Percentiles rank a stretch among this genome's conserved stretches.
phyloP scores from a whole-genome alignment of 192 early-diverging fungal genomes.

The Pilobolus umbonatus region DNA sequence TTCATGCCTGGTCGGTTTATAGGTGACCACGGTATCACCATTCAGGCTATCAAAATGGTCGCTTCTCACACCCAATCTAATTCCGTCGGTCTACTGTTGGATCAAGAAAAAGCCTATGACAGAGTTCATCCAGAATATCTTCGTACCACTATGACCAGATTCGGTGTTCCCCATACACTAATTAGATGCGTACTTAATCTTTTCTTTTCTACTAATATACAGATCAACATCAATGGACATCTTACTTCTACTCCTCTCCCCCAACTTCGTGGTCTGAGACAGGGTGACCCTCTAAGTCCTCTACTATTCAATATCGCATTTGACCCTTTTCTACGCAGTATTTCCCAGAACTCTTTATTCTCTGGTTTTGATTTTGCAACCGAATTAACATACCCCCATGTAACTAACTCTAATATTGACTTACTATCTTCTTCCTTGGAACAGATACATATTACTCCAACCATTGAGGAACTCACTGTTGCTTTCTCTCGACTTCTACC shows the following conservation, averaged over 20 bases:
- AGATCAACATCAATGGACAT: slow-evolving; percentile 23
- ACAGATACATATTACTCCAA: neutral
- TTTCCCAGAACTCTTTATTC: neutral
- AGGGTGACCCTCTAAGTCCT: slow-evolving; percentile 33
- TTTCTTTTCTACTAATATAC: slow-evolving; percentile 18
- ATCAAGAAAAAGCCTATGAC: slow-evolving; percentile 33
- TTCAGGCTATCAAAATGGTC: neutral
- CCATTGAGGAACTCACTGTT: too few species aligned
- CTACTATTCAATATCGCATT: slow-evolving; percentile 27
- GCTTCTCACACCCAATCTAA: neutral
- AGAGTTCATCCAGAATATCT: slow-evolving; percentile 23
- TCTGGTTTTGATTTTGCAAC: too few species aligned
- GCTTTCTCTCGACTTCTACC: too few species aligned
- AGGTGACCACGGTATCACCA: slow-evolving; percentile 15
- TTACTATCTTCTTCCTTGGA: too few species aligned
- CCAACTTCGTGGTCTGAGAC: slow-evolving; percentile 25
- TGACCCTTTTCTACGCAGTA: slow-evolving; percentile 18
- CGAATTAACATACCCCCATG: too few species aligned
- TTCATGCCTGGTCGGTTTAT: neutral
- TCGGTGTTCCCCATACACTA: slow-evolving; percentile 9
- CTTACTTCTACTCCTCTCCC: neutral
- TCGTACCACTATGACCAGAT: neutral
- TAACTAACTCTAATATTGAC: too few species aligned
- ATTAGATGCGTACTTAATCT: neutral
- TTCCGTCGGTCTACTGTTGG: slow-evolving; percentile 17